Percentiles rank a stretch among this genome's conserved stretches.
Evolutionary conservation across 177 flowering plant species (phyloP).

Genomic region (Vitis hybrid): DNA sequence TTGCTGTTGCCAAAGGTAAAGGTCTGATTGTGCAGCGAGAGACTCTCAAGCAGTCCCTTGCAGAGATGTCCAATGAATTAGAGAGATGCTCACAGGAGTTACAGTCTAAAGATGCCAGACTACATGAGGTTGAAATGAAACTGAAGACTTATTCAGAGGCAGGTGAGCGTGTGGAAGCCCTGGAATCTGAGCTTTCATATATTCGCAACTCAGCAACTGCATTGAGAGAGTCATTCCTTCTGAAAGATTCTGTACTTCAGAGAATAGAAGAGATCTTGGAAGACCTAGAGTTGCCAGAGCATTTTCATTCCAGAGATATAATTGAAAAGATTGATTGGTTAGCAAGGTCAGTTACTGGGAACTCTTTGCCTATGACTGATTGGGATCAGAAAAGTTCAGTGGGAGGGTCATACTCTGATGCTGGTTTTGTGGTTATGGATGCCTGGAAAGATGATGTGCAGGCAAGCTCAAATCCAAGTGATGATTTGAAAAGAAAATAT

Average conservation of each 20-base stretch:
- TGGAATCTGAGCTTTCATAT: constrained; percentile 96
- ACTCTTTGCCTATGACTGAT: constrained; percentile 48
- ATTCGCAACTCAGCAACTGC: constrained; percentile 94
- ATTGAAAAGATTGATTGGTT: constrained; percentile 93
- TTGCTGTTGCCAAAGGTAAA: constrained; percentile 97
- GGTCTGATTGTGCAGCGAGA: constrained; percentile 93
- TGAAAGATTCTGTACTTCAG: constrained; percentile 93
- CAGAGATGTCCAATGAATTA: constrained; percentile 72
- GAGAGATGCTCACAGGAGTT: constrained; percentile 76
- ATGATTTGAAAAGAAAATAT: constrained; percentile 66
- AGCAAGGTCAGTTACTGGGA: constrained; percentile 66
- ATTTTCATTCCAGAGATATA: constrained; percentile 74
- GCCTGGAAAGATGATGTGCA: constrained; percentile 66
- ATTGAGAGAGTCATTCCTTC: constrained; percentile 88
- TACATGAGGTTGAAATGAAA: constrained; percentile 68
- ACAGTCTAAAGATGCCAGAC: constrained; percentile 59
- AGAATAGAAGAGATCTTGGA: constrained; percentile 94
- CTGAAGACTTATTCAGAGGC: constrained; percentile 78
- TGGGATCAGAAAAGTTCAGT: constrained; percentile 77
- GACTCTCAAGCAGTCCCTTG: constrained; percentile 72
- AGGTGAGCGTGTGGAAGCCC: constrained; percentile 96
- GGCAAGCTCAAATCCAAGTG: constrained; percentile 39
- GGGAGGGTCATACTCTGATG: constrained; percentile 70
- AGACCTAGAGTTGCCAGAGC: constrained; percentile 87
- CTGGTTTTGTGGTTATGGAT: constrained; percentile 60